These are phyloP conservation scores for Blastobotrys raffinosifermentans DNA, from an alignment of 1,139 yeast genomes.

Conservation along the genomic window DNA sequence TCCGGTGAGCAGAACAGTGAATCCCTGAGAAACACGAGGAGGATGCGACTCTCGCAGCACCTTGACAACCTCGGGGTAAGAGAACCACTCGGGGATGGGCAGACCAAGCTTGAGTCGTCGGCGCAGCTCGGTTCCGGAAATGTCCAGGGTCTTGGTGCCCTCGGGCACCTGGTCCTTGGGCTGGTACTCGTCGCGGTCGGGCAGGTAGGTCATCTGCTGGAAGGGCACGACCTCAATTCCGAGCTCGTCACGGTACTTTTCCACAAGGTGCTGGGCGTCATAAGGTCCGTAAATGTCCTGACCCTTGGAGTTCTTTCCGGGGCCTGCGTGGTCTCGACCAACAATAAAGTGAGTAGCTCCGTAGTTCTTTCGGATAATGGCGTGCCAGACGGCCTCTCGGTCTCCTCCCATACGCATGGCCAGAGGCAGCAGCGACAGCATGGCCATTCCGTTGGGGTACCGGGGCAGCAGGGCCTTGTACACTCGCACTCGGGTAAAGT, in stretches of 20 bases:
- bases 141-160: slow-evolving; percentile 77
- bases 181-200: slow-evolving; percentile 91
- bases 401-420: slow-evolving; percentile 99
- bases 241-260: slow-evolving; percentile 66
- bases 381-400: slow-evolving; percentile 98
- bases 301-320: slow-evolving; percentile 89
- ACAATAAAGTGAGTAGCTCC: slow-evolving; percentile 97
- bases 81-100: slow-evolving; percentile 93
- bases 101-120: slow-evolving; percentile 80
- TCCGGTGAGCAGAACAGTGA: slow-evolving; percentile 60
- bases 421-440: slow-evolving; percentile 78
- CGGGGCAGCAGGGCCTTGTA: slow-evolving; percentile 87
- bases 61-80: slow-evolving; percentile 91
- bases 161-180: slow-evolving; percentile 89
- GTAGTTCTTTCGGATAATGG: slow-evolving; percentile 90
- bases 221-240: slow-evolving; percentile 90
- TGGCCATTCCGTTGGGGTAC: slow-evolving; percentile 91
- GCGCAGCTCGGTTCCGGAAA: slow-evolving; percentile 93
- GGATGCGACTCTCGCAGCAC: slow-evolving; percentile 91
- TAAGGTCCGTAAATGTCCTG: slow-evolving; percentile 95
- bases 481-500: slow-evolving; percentile 93
- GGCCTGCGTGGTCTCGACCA: slow-evolving; percentile 98
- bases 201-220: slow-evolving; percentile 94
- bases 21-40: slow-evolving; percentile 85
- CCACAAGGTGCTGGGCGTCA: slow-evolving; percentile 90